These are phyloP conservation scores for Phytomonas serpens DNA, from an alignment of 208 protist species.

Conservation along the genomic window DNA sequence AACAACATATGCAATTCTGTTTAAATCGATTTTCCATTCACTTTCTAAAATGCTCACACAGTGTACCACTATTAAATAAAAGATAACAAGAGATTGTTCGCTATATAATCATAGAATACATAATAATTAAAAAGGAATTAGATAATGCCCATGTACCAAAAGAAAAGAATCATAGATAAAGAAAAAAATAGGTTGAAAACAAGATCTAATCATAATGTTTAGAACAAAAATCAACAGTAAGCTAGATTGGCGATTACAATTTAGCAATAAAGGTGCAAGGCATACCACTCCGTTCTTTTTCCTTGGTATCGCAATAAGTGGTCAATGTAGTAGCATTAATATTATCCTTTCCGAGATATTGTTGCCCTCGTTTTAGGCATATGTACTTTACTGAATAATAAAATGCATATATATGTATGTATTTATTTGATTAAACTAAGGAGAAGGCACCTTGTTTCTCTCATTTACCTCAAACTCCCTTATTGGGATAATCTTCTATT, in stretches of 20 bases:
- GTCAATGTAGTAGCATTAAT: not conserved
- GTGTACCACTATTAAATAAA: not conserved
- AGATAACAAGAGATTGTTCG: not conserved
- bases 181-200: conserved; percentile 9
- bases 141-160: conserved; percentile 5
- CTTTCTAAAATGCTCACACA: conserved; percentile 4
- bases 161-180: not conserved
- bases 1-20: not conserved
- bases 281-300: not conserved
- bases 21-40: not conserved
- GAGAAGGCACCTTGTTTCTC: not conserved
- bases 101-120: not conserved
- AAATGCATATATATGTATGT: not conserved
- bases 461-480: not conserved
- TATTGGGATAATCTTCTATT: not conserved
- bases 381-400: not conserved
- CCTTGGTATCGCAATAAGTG: not conserved
- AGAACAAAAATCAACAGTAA: conserved; percentile 1
- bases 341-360: not conserved
- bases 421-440: not conserved
- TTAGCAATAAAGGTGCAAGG: not conserved
- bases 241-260: not conserved
- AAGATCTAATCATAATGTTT: conserved; percentile 6
- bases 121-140: not conserved
- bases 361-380: not conserved